Percentiles rank a stretch among this genome's conserved stretches.
Evolutionary conservation across 495 filamentous ascomycete genomes (phyloP).

Genomic region (Letharia lupina): DNA sequence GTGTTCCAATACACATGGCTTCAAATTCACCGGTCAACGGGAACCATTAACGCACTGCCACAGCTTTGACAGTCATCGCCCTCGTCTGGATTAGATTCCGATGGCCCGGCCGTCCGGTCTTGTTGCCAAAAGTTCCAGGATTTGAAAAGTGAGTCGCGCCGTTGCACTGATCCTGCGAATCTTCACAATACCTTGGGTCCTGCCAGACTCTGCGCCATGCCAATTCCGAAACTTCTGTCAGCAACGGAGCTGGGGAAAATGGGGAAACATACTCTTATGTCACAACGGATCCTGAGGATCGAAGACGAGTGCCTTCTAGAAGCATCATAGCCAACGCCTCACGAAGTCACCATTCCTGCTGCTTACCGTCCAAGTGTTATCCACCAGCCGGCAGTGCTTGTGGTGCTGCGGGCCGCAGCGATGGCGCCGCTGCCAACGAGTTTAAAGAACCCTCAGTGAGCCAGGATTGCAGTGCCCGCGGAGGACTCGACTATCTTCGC

Average conservation of each 20-base stretch:
- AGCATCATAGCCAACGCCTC: neutral
- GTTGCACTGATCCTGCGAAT: neutral
- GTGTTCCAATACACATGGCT: neutral
- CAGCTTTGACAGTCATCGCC: constrained; percentile 3
- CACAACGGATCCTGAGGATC: neutral
- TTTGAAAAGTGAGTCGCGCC: neutral
- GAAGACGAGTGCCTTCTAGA: neutral
- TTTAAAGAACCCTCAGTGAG: neutral
- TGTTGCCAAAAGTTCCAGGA: neutral
- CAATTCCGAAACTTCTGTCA: neutral
- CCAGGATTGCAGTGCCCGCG: neutral
- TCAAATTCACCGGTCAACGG: neutral
- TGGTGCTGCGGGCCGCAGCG: constrained; percentile 6
- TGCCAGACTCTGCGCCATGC: constrained; percentile 1
- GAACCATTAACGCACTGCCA: neutral
- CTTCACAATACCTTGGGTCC: neutral
- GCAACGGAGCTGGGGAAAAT: neutral
- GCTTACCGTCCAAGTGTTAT: neutral
- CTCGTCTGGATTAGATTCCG: neutral
- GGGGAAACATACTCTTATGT: neutral
- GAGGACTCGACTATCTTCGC: neutral
- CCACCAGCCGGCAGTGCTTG: neutral
- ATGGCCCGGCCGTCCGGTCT: neutral
- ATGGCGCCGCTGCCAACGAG: neutral
- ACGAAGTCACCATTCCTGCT: neutral